Percentiles rank a stretch among this genome's conserved stretches.
Conservation (phyloP, 1,284 basidiomycete species). For the Fomitopsis betulina region DNA sequence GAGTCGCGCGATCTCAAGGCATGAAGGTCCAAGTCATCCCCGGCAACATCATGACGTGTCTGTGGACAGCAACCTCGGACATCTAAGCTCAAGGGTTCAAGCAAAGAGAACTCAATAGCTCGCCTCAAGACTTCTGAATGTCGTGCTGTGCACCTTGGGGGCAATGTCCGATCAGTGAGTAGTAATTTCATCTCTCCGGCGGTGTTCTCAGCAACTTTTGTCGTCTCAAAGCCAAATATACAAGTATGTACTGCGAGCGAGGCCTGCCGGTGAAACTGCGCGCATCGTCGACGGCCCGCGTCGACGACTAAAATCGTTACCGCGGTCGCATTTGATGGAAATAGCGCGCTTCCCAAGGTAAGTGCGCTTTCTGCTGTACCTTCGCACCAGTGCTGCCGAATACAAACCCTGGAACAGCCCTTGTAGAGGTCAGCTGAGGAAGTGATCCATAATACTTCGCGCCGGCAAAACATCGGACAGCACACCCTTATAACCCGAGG, state of each 20-base stretch:
- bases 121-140: too few species aligned
- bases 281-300: neutral
- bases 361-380: neutral
- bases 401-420: neutral
- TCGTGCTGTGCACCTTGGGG: too few species aligned
- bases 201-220: too few species aligned
- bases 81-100: too few species aligned
- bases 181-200: neutral
- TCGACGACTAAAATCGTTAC: neutral
- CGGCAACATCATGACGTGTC: too few species aligned
- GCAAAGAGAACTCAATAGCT: too few species aligned
- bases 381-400: neutral
- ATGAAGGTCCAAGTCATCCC: too few species aligned
- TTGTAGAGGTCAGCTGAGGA: neutral
- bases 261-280: neutral
- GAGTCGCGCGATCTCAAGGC: too few species aligned
- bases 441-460: too few species aligned
- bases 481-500: neutral
- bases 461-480: neutral
- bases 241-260: neutral
- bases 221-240: neutral
- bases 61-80: too few species aligned
- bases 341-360: neutral
- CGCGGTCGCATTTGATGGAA: neutral
- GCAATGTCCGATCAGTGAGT: too few species aligned